Conservation (phyloP, 306 rosid species). For the Medicago truncatula region DNA sequence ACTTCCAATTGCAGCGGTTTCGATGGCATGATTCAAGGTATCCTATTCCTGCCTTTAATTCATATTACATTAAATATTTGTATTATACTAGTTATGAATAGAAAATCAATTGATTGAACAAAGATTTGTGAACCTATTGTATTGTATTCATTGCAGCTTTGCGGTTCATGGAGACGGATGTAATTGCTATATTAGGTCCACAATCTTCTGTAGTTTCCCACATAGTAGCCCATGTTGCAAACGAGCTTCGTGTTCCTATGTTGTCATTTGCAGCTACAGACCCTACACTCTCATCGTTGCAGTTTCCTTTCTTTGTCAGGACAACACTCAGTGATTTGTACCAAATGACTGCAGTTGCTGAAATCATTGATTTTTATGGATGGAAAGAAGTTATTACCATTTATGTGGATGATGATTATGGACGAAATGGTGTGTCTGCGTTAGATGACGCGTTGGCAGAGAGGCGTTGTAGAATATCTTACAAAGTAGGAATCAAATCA, state of each 20-base stretch:
- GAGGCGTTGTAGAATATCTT: conserved; percentile 76
- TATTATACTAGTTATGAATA: too few species aligned
- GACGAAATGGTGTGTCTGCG: conserved; percentile 78
- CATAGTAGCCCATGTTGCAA: conserved; percentile 82
- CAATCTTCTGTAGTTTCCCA: conserved; percentile 96
- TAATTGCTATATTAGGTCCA: conserved; percentile 81
- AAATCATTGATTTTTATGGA: conserved; percentile 68
- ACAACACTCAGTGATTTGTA: conserved; percentile 77
- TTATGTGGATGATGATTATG: conserved; percentile 82
- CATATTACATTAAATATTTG: too few species aligned
- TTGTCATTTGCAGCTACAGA: conserved; percentile 93
- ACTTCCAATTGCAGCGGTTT: conserved; percentile 87
- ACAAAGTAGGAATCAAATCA: conserved; percentile 66
- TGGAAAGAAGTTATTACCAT: conserved; percentile 89
- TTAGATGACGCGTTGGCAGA: conserved; percentile 71
- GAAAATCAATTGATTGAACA: background rate
- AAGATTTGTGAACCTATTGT: background rate
- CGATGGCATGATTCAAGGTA: conserved; percentile 84
- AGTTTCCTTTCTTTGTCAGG: conserved; percentile 87
- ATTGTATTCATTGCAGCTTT: conserved; percentile 62
- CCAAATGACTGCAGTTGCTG: conserved; percentile 89
- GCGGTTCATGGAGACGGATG: conserved; percentile 87
- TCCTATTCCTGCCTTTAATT: background rate
- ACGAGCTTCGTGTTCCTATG: conserved; percentile 83
- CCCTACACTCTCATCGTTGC: conserved; percentile 84